Conservation (phyloP, 2,329 filamentous ascomycete species). For the Aspergillus sp. region DNA sequence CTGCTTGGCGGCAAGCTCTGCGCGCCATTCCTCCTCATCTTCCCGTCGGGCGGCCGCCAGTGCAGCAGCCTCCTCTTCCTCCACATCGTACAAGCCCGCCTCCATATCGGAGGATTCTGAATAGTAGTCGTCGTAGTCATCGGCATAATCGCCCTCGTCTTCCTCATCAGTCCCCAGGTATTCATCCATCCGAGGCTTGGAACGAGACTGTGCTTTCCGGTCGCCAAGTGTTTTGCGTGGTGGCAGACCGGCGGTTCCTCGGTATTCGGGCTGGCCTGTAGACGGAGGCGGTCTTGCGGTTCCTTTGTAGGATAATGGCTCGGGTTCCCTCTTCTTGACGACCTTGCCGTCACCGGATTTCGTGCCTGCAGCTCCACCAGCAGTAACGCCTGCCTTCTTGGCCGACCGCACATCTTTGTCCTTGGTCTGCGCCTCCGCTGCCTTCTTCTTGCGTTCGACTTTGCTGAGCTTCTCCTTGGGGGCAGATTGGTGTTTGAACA, state of each 20-base stretch:
- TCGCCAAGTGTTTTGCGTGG: constrained; percentile 28
- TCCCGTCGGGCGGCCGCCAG: constrained; percentile 45
- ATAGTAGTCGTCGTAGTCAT: constrained; percentile 45
- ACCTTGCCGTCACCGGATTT: constrained; percentile 26
- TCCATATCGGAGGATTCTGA: constrained; percentile 56
- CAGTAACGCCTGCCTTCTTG: constrained; percentile 28
- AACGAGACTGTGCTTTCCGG: constrained; percentile 26
- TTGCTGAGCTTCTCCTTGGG: constrained; percentile 59
- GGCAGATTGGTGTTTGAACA: constrained; percentile 57
- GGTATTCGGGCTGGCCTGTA: constrained; percentile 36
- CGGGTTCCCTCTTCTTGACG: constrained; percentile 35
- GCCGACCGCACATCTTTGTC: constrained; percentile 37
- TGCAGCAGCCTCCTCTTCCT: constrained; percentile 47
- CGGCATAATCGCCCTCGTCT: constrained; percentile 47
- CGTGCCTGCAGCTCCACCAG: constrained; percentile 19
- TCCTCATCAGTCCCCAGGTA: constrained; percentile 52
- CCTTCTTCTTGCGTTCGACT: constrained; percentile 53
- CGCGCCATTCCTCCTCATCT: constrained; percentile 48
- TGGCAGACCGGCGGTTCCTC: constrained; percentile 45
- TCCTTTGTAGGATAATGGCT: constrained; percentile 40
- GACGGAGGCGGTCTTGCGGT: constrained; percentile 37
- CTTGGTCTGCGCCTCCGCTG: constrained; percentile 44
- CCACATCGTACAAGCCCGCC: constrained; percentile 49
- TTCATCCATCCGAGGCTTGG: constrained; percentile 38
- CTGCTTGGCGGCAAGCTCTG: constrained; percentile 48